phyloP scores from a whole-genome alignment of 2,329 filamentous ascomycete species.

The Penicillium sp. region DNA sequence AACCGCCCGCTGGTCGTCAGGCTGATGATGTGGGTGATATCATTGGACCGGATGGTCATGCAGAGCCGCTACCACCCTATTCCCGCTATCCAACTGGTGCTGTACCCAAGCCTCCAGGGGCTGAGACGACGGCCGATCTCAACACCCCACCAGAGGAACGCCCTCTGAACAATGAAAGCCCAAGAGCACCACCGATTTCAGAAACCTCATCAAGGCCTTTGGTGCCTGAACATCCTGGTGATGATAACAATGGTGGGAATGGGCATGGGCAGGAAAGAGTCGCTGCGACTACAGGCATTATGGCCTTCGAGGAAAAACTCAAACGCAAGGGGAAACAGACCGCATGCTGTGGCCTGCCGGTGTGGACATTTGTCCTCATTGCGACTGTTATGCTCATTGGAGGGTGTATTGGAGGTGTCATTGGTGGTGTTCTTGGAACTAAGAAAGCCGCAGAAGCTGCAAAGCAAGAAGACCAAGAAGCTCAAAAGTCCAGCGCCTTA shows the following conservation, averaged over 20 bases:
- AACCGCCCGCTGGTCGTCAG: conserved; percentile 61
- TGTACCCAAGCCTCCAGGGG: conserved; percentile 54
- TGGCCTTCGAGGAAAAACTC: conserved; percentile 46
- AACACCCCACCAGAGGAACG: conserved; percentile 52
- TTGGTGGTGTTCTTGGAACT: conserved; percentile 54
- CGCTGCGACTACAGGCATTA: conserved; percentile 35
- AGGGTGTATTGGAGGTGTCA: conserved; percentile 52
- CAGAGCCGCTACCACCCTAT: conserved; percentile 88
- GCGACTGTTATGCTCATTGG: conserved; percentile 49
- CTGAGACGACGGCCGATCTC: conserved; percentile 24
- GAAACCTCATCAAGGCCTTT: conserved; percentile 34
- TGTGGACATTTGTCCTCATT: conserved; percentile 51
- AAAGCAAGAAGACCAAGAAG: conserved; percentile 16
- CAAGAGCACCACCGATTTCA: conserved; percentile 28
- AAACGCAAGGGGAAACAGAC: conserved; percentile 43
- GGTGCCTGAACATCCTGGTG: conserved; percentile 17
- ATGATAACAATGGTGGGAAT: conserved; percentile 15
- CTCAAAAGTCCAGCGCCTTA: conserved; percentile 18
- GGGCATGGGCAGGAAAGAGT: conserved; percentile 19
- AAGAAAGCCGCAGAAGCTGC: conserved; percentile 35
- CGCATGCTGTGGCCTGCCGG: conserved; percentile 51
- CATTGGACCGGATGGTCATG: conserved; percentile 82
- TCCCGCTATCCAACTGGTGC: conserved; percentile 81
- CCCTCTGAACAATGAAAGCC: conserved; percentile 40
- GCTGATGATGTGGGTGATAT: conserved; percentile 85